Conservation (phyloP, 2,329 filamentous ascomycete genomes). For the Knoxdaviesia proteae region DNA sequence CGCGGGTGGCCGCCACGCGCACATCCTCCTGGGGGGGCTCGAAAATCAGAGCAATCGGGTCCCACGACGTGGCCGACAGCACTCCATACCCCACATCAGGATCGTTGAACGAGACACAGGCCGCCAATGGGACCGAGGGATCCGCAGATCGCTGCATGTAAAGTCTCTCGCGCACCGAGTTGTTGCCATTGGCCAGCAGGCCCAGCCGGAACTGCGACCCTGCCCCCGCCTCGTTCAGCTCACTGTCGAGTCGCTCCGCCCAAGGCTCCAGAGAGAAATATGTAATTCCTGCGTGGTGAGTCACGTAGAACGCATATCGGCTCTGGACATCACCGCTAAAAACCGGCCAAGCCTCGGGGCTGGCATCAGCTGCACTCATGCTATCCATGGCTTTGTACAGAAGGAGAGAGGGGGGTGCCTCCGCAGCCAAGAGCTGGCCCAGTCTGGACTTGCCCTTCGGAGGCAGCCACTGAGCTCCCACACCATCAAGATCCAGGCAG, state of each 20-base stretch:
- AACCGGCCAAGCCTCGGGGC: conserved; percentile 37
- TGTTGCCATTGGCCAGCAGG: conserved; percentile 36
- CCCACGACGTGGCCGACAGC: conserved; percentile 35
- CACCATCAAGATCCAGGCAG: conserved; percentile 38
- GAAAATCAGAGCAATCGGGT: conserved; percentile 37
- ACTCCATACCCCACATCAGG: conserved; percentile 44
- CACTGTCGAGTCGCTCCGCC: conserved; percentile 42
- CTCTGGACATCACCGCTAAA: conserved; percentile 41
- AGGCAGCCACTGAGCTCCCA: conserved; percentile 46
- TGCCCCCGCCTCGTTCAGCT: conserved; percentile 32
- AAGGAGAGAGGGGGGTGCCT: conserved; percentile 26
- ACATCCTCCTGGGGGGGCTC: conserved; percentile 34
- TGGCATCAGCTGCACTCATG: conserved; percentile 30
- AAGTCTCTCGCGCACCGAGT: conserved; percentile 32
- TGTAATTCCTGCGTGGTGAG: conserved; percentile 37
- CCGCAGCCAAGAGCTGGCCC: conserved; percentile 16
- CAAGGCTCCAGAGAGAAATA: conserved; percentile 38
- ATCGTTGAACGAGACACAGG: conserved; percentile 31
- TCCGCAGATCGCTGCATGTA: conserved; percentile 30
- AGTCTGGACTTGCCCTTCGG: conserved; percentile 29
- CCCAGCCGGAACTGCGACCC: conserved; percentile 42
- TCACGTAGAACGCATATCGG: conserved; percentile 42
- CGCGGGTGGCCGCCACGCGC: conserved; percentile 9
- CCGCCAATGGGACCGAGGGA: conserved; percentile 27
- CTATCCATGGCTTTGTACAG: conserved; percentile 44